phyloP scores from a whole-genome alignment of 2,329 filamentous ascomycete genomes.

The Fusarium buxicola region DNA sequence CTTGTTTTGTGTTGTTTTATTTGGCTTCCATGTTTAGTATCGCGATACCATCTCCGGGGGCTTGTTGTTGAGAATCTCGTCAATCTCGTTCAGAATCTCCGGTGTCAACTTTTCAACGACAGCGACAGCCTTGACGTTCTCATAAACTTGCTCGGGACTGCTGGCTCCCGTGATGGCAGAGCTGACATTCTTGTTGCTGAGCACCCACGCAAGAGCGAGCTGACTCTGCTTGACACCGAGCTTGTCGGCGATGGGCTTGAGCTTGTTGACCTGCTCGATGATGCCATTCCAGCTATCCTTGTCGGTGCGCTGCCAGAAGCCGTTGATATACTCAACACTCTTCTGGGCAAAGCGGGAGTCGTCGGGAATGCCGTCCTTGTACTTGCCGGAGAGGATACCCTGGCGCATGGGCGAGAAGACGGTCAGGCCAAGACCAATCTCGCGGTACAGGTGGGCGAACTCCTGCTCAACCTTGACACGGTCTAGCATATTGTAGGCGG shows the following conservation, averaged over 20 bases:
- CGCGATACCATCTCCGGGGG: slow-evolving; percentile 57
- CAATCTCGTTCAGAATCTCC: slow-evolving; percentile 70
- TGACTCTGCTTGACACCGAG: slow-evolving; percentile 68
- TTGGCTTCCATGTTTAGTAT: background rate
- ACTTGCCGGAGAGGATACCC: slow-evolving; percentile 75
- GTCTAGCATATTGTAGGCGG: slow-evolving; percentile 72
- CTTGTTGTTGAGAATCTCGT: slow-evolving; percentile 69
- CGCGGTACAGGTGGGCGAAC: slow-evolving; percentile 69
- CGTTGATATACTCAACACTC: slow-evolving; percentile 66
- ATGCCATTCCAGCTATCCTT: slow-evolving; percentile 65
- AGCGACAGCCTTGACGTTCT: slow-evolving; percentile 66
- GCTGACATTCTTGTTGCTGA: slow-evolving; percentile 71
- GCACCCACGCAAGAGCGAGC: slow-evolving; percentile 71
- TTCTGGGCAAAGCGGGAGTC: slow-evolving; percentile 68
- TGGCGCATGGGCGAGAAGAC: slow-evolving; percentile 69
- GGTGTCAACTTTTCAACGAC: slow-evolving; percentile 67
- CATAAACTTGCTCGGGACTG: slow-evolving; percentile 67
- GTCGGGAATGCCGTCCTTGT: slow-evolving; percentile 71
- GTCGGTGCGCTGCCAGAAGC: slow-evolving; percentile 63
- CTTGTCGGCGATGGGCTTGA: slow-evolving; percentile 72
- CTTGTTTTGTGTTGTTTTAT: background rate
- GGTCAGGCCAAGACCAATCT: slow-evolving; percentile 70
- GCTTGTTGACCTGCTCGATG: slow-evolving; percentile 69
- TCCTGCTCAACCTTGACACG: slow-evolving; percentile 73
- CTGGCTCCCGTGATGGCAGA: slow-evolving; percentile 71